Percentiles rank a stretch among this genome's conserved stretches.
Conservation (phyloP, 1,284 basidiomycete species). For the Sanguinoderma infundibulare region DNA sequence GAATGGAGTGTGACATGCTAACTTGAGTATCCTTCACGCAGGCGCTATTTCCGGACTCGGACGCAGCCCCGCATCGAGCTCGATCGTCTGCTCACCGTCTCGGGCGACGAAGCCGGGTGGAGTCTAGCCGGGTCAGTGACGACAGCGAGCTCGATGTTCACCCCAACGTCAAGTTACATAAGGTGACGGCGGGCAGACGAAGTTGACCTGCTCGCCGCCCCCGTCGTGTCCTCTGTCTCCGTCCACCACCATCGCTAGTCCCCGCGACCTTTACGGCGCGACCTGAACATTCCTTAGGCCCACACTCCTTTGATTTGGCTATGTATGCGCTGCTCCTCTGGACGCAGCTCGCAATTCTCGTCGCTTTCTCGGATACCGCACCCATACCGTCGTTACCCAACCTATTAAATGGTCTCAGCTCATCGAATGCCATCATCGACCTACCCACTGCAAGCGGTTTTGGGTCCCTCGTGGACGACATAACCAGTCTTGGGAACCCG, state of each 20-base stretch:
- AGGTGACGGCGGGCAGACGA: background rate
- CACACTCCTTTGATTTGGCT: slow-evolving; percentile 6
- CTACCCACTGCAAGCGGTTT: too few relatives aligned
- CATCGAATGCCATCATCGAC: too few relatives aligned
- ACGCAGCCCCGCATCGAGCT: background rate
- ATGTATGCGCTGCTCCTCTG: slow-evolving; percentile 14
- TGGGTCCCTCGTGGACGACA: too few relatives aligned
- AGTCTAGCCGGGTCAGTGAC: background rate
- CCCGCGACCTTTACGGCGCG: background rate
- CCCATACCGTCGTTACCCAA: background rate
- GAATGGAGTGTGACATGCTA: background rate
- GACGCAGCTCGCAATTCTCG: background rate
- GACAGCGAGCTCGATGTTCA: background rate
- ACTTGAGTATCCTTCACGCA: background rate
- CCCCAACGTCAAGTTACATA: background rate
- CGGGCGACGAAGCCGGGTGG: background rate
- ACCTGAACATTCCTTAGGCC: slow-evolving; percentile 1
- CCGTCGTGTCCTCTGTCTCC: background rate
- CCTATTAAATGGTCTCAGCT: background rate
- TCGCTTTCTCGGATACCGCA: background rate
- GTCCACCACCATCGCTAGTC: slow-evolving; percentile 7
- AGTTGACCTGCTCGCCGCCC: background rate
- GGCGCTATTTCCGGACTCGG: background rate
- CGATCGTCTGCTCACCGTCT: background rate
- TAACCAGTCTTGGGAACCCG: too few relatives aligned